phyloP scores from a whole-genome alignment of 1,139 yeast species.

The Ogataea hybrid region DNA sequence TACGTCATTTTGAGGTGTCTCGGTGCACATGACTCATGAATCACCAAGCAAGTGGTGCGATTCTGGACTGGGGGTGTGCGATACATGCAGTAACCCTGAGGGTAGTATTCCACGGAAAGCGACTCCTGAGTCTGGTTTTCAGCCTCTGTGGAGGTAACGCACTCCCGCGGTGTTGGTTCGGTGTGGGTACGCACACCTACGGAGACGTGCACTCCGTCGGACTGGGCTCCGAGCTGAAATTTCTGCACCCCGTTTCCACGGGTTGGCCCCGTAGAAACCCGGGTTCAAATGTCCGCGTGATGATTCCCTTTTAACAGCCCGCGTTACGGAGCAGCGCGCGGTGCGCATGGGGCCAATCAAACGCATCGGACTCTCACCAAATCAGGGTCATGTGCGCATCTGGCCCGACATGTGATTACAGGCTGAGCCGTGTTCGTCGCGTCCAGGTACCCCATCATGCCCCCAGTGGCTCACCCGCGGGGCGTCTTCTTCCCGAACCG shows the following conservation, averaged over 20 bases:
- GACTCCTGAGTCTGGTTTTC: no score
- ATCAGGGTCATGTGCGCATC: not conserved
- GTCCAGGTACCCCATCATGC: not conserved
- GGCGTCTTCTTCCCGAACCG: not conserved
- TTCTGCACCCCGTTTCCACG: slow-evolving; percentile 6
- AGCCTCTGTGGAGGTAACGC: not conserved
- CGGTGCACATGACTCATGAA: slow-evolving; percentile 8
- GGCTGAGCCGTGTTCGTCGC: not conserved
- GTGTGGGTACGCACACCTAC: not conserved
- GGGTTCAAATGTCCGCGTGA: slow-evolving; percentile 5
- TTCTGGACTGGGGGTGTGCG: not conserved
- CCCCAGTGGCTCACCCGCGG: not conserved
- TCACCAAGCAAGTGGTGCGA: slow-evolving; percentile 5
- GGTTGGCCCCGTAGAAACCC: slow-evolving; percentile 8
- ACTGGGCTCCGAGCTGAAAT: slow-evolving; percentile 5
- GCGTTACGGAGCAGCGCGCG: slow-evolving; percentile 1
- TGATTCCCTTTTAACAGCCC: not conserved
- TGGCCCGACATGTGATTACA: not conserved
- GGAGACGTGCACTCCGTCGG: slow-evolving; percentile 8
- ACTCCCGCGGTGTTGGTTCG: no score
- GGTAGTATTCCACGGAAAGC: not conserved
- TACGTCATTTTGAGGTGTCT: not conserved
- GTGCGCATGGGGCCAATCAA: not conserved
- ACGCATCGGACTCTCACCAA: not conserved
- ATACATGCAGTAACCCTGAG: not conserved